phyloP scores from a whole-genome alignment of 2,329 filamentous ascomycete species.

The Penicillium verrucosum region DNA sequence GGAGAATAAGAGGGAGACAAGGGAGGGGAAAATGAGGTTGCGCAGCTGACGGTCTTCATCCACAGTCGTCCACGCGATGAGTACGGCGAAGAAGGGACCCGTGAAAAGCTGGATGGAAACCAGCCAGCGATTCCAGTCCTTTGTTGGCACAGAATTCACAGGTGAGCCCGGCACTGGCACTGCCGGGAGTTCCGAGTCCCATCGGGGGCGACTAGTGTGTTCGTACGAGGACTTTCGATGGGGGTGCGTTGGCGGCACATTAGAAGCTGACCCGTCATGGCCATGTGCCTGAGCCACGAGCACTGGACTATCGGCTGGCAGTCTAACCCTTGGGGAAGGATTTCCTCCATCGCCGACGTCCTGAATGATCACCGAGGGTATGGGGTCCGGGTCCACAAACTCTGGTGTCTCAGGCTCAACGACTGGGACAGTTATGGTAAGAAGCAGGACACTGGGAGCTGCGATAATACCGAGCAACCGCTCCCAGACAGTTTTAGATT shows the following conservation, averaged over 20 bases:
- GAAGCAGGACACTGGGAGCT: constrained; percentile 82
- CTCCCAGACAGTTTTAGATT: constrained; percentile 77
- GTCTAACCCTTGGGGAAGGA: constrained; percentile 27
- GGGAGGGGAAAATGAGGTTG: constrained; percentile 55
- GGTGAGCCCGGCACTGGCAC: constrained; percentile 19
- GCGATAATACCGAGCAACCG: constrained; percentile 77
- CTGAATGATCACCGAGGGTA: constrained; percentile 26
- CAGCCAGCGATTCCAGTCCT: constrained; percentile 88
- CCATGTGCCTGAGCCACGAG: constrained; percentile 23
- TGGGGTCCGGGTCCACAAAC: constrained; percentile 41
- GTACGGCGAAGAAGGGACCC: constrained; percentile 76
- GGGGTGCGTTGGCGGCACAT: constrained; percentile 7
- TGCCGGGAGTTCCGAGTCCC: constrained; percentile 43
- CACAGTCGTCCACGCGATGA: constrained; percentile 63
- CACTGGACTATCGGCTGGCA: constrained; percentile 39
- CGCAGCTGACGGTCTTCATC: constrained; percentile 54
- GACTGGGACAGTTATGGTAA: constrained; percentile 87
- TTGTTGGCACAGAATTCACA: constrained; percentile 16
- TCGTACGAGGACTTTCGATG: constrained; percentile 19
- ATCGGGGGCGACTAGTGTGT: constrained; percentile 22
- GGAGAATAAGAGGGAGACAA: constrained; percentile 67
- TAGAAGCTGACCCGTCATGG: constrained; percentile 1
- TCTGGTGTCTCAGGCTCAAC: constrained; percentile 67
- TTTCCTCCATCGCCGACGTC: constrained; percentile 17
- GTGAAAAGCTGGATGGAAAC: constrained; percentile 80